phyloP scores from a whole-genome alignment of 2,329 filamentous ascomycete genomes.

The Hymenoscyphus fraxineus region DNA sequence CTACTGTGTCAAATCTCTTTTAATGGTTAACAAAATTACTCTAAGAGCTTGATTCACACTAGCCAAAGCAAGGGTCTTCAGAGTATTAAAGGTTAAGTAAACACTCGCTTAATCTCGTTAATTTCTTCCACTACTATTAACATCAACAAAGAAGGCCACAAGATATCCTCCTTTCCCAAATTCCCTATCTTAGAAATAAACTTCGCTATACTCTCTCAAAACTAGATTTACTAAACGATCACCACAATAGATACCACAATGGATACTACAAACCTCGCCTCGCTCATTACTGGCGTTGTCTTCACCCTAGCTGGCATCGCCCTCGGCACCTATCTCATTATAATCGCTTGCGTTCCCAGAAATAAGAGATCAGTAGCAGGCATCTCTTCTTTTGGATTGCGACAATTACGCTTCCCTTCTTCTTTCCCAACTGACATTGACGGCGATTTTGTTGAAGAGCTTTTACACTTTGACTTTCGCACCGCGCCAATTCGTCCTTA shows the following conservation, averaged over 20 bases:
- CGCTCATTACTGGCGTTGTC: not conserved
- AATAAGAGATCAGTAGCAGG: not conserved
- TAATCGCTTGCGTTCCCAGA: not conserved
- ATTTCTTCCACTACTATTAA: no score
- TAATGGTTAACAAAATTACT: no score
- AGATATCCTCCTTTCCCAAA: no score
- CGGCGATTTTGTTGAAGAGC: not conserved
- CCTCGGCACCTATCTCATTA: not conserved
- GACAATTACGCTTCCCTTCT: not conserved
- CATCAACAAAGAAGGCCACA: no score
- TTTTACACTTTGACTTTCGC: not conserved
- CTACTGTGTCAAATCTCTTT: no score
- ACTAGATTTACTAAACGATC: no score
- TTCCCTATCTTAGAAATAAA: no score
- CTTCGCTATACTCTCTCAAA: no score
- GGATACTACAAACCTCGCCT: not conserved
- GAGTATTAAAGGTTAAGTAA: no score
- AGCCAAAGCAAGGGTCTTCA: no score
- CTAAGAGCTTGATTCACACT: no score
- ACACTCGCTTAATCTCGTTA: no score
- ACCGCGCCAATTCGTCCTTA: not conserved
- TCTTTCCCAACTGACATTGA: not conserved
- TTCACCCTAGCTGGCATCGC: not conserved
- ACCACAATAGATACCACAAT: not conserved
- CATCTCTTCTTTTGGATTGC: not conserved